Base-by-base conservation (phyloP, 768 basidiomycete genomes). In the Podaxis sp. region DNA sequence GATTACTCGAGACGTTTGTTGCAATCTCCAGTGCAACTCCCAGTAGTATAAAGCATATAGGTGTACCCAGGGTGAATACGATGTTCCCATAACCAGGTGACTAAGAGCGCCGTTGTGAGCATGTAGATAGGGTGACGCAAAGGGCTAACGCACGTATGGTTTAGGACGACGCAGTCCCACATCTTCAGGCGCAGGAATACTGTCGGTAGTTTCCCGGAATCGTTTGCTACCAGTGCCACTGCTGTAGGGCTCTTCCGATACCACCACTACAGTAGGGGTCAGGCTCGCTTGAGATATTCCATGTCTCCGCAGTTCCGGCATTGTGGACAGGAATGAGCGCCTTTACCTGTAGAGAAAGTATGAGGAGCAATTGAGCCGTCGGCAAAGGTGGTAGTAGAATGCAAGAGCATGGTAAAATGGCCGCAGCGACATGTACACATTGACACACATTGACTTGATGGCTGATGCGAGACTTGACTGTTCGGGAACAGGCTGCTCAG, bases 11-110 rank as follows among this genome's bases (percentile, higher is more conserved):
- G 6, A 83, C 23, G 13, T 63, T 66, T 11, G 78, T 73, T 2
- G 71, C 80, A n/a, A 78, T 64, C 64, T 85, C 82, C 13, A 86
- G 65, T 0, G 69, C 80, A 32, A 83, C 66, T 5, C 80, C 85
- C 21, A 85, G 55, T 0, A 66, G 47, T 27, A 88, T 68, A 73
- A 83, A 80, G 35, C 77, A 18, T 11, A 79, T 46, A 25, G 80
- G 75, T 9, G 74, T 72, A 1, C 68, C 74, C 10, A 79, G 40
- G 10, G 77, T 73, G 40, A 82, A 64, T 16, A 71, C 68, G 44
- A 78, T 66, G 50, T 69, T 71, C 61, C 75, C 68, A 23, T 73
- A 65, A 13, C 71, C 57, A 48, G 77, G 77, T 57, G 74, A 70
- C 72, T 78, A 46, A 10, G 50, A 23, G 38, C 51, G 44, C 54